Base-by-base conservation (phyloP, 2,329 filamentous ascomycete genomes). In the Monilinia polystroma region DNA sequence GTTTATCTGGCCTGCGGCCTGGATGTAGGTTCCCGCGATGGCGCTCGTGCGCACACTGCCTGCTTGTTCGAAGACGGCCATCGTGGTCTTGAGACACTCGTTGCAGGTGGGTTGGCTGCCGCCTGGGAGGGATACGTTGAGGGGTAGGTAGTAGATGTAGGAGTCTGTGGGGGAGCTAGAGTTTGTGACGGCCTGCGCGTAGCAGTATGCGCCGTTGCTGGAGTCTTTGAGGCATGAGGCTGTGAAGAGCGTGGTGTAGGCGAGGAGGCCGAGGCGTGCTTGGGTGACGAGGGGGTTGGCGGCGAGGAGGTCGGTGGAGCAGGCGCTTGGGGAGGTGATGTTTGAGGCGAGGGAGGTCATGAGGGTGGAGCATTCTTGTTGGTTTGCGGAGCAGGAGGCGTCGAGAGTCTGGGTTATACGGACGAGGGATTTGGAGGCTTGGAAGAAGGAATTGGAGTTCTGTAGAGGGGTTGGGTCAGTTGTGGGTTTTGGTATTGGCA, bases 361-460 rank as follows among this genome's bases (percentile, higher is more conserved):
- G 69, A 90, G 85, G 2, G 78, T 74, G 43, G 82, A 82, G 81
- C 95, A 99, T 68, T 81, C 80, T 8, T 82, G 80, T 65, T 87
- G 78, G 72, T 93, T 82, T 68, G 88, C 88, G 4, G 81, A 81
- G 78, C 95, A 99, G 12, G 92, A 86, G 20, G 87, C 85, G 72
- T 97, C 91, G 63, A 99, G 86, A 26, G 91, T 88, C 69, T 87
- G 86, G 1, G 92, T 91, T 68, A 94, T 90, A 72, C 84, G 83
- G 60, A 90, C 82, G 47, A 90, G 82, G 6, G 90, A 90, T 75
- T 86, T 89, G 69, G 89, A 84, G 23, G 89, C 88, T 66, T 92
- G 81, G 81, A 98, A 98, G 80, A 97, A 97, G 52, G 87, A 87
- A 63, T 84, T 85, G 12, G 94, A 97, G 69, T 90, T 92, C 87